Percentiles rank a stretch among this genome's conserved stretches.
phyloP scores from a whole-genome alignment of 345 rosid genomes.

The rapeseed (Brassica napus) region Da-Ae NC_063436.1:669001-669500 shows the following conservation, averaged over 20 bases:
- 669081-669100: slow-evolving; percentile 15
- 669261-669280: slow-evolving; percentile 7
- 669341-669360: slow-evolving; percentile 3
- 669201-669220: slow-evolving; percentile 37
- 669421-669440: neutral
- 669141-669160: slow-evolving; percentile 22
- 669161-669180: slow-evolving; percentile 31
- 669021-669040: neutral
- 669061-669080: neutral
- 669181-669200: slow-evolving; percentile 35
- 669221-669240: slow-evolving; percentile 39
- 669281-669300: neutral
- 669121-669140: neutral
- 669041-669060: neutral
- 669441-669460: neutral
- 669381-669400: neutral
- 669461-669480: neutral
- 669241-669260: slow-evolving; percentile 22
- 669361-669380: neutral
- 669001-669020: neutral
- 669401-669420: neutral
- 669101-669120: slow-evolving; percentile 1
- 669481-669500: neutral
- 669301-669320: slow-evolving; percentile 19
- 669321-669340: neutral